These are phyloP conservation scores for Gossypium bickii DNA, from an alignment of 345 rosid species.

Conservation along the genomic window DNA sequence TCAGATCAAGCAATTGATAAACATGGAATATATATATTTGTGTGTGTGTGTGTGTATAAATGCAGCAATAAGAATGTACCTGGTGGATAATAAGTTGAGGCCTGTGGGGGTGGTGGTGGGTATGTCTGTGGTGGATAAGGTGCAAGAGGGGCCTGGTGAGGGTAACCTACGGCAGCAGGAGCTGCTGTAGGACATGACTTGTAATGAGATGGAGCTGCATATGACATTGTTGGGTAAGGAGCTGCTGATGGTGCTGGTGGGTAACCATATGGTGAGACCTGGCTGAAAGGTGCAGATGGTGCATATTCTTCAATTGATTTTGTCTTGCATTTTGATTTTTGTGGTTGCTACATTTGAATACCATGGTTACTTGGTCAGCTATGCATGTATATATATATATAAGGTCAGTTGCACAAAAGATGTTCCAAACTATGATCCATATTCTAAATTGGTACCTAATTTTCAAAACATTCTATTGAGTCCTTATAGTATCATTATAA, in stretches of 20 bases:
- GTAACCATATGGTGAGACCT: constrained; percentile 15
- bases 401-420: too few relatives aligned
- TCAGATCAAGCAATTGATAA: neutral
- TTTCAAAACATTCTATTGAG: too few relatives aligned
- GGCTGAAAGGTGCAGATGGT: constrained; percentile 8
- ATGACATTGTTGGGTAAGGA: neutral
- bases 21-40: neutral
- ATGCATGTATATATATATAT: neutral
- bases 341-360: neutral
- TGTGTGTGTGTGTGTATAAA: neutral
- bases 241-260: constrained; percentile 19
- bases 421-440: too few relatives aligned
- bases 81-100: constrained; percentile 36
- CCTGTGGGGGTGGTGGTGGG: constrained; percentile 10
- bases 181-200: neutral
- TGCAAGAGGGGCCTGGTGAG: constrained; percentile 17
- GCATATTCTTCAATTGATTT: constrained; percentile 18
- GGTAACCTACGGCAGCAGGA: constrained; percentile 15
- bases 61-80: constrained; percentile 18
- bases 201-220: constrained; percentile 3
- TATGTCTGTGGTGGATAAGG: constrained; percentile 25
- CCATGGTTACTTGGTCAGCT: neutral
- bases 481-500: too few relatives aligned
- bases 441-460: too few relatives aligned
- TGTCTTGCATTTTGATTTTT: neutral